Percentiles rank a stretch among this genome's conserved stretches.
These are phyloP conservation scores for Quercus agrifolia DNA, from an alignment of 306 rosid species.

Conservation along the genomic window DNA sequence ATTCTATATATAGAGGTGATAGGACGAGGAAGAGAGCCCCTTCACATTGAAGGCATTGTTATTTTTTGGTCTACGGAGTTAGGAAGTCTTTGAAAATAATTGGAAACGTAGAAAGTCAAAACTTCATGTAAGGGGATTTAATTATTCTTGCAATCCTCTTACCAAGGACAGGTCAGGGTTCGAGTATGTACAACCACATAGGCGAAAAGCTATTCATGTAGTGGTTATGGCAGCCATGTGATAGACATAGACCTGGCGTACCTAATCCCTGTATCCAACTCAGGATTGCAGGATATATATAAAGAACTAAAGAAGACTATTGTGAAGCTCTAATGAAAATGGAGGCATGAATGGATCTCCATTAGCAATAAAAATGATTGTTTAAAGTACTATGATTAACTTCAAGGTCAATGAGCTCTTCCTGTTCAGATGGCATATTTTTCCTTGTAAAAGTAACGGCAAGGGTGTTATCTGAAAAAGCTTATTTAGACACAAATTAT, in stretches of 20 bases:
- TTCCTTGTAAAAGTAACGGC: too few relatives aligned
- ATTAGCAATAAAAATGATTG: too few relatives aligned
- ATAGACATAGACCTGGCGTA: conserved; percentile 13
- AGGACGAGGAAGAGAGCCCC: not conserved
- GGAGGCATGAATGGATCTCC: not conserved
- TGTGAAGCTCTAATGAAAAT: not conserved
- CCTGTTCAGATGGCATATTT: too few relatives aligned
- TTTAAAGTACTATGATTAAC: too few relatives aligned
- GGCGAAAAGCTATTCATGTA: not conserved
- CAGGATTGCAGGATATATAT: conserved; percentile 13
- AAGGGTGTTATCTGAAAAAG: too few relatives aligned
- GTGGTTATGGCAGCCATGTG: conserved; percentile 29
- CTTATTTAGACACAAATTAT: too few relatives aligned
- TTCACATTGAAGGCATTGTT: not conserved
- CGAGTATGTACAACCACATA: not conserved
- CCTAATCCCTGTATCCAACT: conserved; percentile 31
- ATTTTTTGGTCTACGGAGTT: conserved; percentile 20
- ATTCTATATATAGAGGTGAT: conserved; percentile 9
- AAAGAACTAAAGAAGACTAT: not conserved
- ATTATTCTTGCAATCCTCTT: not conserved
- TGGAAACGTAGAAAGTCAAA: too few relatives aligned
- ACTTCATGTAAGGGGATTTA: not conserved
- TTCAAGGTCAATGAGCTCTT: too few relatives aligned
- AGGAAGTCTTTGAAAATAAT: not conserved
- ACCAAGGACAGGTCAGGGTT: not conserved